Evolutionary conservation across 495 filamentous ascomycete genomes (phyloP).

Genomic region (Rusavskia elegans): DNA sequence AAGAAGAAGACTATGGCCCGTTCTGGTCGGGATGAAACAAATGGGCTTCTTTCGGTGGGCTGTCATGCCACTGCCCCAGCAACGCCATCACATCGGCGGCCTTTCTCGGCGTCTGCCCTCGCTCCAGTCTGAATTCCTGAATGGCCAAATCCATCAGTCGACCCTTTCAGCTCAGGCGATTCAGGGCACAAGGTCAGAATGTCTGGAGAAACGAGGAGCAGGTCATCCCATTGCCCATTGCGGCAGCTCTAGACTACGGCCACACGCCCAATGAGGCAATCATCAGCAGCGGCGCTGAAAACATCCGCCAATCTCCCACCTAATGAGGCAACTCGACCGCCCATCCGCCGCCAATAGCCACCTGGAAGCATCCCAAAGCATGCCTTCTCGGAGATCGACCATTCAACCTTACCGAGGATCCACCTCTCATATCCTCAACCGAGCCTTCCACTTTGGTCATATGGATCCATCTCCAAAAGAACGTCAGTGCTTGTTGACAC

Average conservation of each 20-base stretch:
- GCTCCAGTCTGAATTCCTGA: not conserved
- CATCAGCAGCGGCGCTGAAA: not conserved
- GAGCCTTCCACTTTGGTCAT: not conserved
- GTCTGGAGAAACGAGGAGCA: not conserved
- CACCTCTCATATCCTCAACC: not conserved
- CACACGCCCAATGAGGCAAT: not conserved
- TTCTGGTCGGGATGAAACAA: not conserved
- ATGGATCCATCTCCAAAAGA: too few species aligned
- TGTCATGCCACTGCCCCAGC: too few species aligned
- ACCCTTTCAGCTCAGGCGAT: not conserved
- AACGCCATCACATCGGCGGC: too few species aligned
- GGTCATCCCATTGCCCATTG: not conserved
- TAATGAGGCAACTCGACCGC: not conserved
- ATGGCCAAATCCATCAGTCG: not conserved
- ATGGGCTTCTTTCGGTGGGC: too few species aligned
- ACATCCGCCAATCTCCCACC: not conserved
- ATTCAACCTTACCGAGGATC: not conserved
- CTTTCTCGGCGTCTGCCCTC: too few species aligned
- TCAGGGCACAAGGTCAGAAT: not conserved
- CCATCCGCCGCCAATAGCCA: not conserved
- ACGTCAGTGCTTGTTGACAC: too few species aligned
- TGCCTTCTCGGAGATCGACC: not conserved
- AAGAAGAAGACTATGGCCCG: not conserved
- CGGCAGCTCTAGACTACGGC: not conserved
- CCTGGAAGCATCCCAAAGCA: too few species aligned